Percentiles rank a stretch among this genome's conserved stretches.
Evolutionary conservation across 352 stramenopile genomes (phyloP).

Genomic region (Pythium scleroteichum): DNA sequence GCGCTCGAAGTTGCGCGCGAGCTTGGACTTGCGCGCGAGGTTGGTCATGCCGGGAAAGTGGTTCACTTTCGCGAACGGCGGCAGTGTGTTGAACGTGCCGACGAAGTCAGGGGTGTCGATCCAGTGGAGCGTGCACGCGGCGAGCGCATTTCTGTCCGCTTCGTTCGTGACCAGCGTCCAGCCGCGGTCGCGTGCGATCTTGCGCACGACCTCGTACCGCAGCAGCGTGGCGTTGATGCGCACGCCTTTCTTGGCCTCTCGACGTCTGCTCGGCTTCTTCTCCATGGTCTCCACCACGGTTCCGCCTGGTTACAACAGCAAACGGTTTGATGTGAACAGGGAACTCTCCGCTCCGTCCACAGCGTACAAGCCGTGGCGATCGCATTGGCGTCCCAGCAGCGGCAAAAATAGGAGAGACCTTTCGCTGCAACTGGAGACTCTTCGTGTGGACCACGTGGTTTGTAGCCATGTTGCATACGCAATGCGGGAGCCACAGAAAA

Average conservation of each 20-base stretch:
- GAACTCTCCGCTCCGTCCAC: too few relatives aligned
- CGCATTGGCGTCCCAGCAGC: too few relatives aligned
- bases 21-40: conserved; percentile 93
- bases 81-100: conserved; percentile 85
- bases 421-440: too few relatives aligned
- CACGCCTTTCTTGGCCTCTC: conserved; percentile 49
- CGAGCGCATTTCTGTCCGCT: conserved; percentile 59
- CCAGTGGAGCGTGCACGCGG: conserved; percentile 93
- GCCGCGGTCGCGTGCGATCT: conserved; percentile 70
- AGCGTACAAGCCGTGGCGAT: too few relatives aligned
- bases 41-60: conserved; percentile 96
- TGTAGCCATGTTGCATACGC: neutral
- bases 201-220: conserved; percentile 83
- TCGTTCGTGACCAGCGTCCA: conserved; percentile 80
- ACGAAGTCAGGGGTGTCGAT: conserved; percentile 93
- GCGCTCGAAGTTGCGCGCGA: conserved; percentile 94
- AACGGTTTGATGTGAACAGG: too few relatives aligned
- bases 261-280: conserved; percentile 19
- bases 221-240: conserved; percentile 75
- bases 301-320: neutral
- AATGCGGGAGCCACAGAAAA: conserved; percentile 4
- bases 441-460: neutral
- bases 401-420: too few relatives aligned
- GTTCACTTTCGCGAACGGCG: conserved; percentile 94
- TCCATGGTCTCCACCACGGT: conserved; percentile 22